Base-by-base conservation (phyloP, 306 rosid species). In the Vicia villosa region DNA sequence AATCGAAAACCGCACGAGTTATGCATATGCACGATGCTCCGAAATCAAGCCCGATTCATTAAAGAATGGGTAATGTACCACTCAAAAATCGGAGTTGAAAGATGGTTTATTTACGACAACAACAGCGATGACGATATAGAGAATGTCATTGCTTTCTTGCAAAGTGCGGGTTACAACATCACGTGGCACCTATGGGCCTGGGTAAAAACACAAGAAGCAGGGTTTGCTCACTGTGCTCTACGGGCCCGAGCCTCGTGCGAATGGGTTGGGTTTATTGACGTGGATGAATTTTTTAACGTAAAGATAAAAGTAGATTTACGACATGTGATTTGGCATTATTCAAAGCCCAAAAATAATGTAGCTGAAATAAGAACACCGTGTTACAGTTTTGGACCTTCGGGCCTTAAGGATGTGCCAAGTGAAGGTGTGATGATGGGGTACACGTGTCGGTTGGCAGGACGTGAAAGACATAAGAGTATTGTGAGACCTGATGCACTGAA, bases 11-110 rank as follows among this genome's bases (percentile, higher is more conserved):
- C 34, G 20, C 82, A 87, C 13, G 59, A 49, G 10, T 28, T 89
- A 41, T 92, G 98, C 19, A 57, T 87, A 1, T 92, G 98, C 81
- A 87, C 95, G 45, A 87, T 92, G 98, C 68, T 89, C 4, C 76
- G 95, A 12, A 89, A 89, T 37, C 95, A 92, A 36, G 98, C 89
- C 0, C 78, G 82, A 15, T 92, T 92, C 74, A 26, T 89, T 4
- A 89, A 68, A 69, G 98, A 92, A 72, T 89, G 98, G 95, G 73
- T 92, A 0, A 85, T 86, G 78, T 92, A 89, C 86, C 98, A 92
- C n/a, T 21, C 87, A 19, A 64, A 12, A 26, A 82, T 89, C 0
- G 98, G 95, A 0, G 91, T 92, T 0, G 76, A 87, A 28, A 86
- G 88, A 0, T 92, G 92, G 95, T 92, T 84, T 45, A 77, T 89